A percentile compares a stretch with the other conserved stretches of the same genome.
These are phyloP conservation scores for Trebouxia gelatinosa DNA, from an alignment of 163 green algal species.

Conservation along the genomic window DNA sequence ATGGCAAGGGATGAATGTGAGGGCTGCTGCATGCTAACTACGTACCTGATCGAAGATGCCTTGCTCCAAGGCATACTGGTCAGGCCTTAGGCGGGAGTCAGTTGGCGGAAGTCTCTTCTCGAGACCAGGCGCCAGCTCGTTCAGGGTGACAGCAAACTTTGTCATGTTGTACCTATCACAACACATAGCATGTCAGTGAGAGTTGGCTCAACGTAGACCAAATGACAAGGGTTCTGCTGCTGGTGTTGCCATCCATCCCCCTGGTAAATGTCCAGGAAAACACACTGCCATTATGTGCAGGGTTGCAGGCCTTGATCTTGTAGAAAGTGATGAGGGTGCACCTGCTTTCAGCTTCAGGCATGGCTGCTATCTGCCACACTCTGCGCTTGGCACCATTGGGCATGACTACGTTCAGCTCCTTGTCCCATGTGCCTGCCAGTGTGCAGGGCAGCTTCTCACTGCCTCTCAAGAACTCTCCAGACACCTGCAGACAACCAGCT, in stretches of 20 bases:
- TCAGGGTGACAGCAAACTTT: slow-evolving; percentile 65
- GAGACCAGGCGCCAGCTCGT: slow-evolving; percentile 66
- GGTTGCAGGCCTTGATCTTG: no score
- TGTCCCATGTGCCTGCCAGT: slow-evolving; percentile 66
- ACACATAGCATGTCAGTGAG: no score
- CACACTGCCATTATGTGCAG: no score
- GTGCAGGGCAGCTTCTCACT: slow-evolving; percentile 8
- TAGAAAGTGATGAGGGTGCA: no score
- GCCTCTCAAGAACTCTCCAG: slow-evolving; percentile 8
- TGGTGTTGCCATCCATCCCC: no score
- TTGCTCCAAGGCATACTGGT: slow-evolving; percentile 67
- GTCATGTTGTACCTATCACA: slow-evolving; percentile 71
- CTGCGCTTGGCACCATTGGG: slow-evolving; percentile 39
- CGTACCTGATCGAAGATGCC: slow-evolving; percentile 65
- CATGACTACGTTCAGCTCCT: slow-evolving; percentile 46
- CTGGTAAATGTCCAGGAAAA: no score
- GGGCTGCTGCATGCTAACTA: not conserved
- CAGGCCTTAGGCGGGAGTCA: slow-evolving; percentile 70
- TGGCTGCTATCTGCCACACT: slow-evolving; percentile 51
- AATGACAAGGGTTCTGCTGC: no score
- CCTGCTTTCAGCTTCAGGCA: slow-evolving; percentile 24
- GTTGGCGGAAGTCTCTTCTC: slow-evolving; percentile 56
- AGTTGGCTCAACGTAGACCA: no score
- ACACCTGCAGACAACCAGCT: not conserved
- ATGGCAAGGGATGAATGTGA: not conserved